These are phyloP conservation scores for Heliamphora pulchella DNA, from an alignment of 179 eudicot genomes.

Conservation along the genomic window DNA sequence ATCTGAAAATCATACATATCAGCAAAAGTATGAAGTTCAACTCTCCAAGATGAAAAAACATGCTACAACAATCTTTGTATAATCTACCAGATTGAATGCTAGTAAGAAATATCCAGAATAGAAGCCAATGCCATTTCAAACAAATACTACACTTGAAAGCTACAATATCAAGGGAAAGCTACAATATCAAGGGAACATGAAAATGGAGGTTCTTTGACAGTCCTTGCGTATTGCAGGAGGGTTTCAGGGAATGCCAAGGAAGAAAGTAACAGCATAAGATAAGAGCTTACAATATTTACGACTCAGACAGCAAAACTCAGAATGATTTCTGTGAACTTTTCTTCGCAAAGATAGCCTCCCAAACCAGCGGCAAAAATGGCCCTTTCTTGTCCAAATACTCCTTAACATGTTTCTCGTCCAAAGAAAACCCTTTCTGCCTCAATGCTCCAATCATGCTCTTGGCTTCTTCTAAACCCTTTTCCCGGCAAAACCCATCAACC, in stretches of 20 bases:
- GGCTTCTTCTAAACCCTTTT: conserved; percentile 77
- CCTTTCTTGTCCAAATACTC: conserved; percentile 72
- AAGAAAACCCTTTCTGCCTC: conserved; percentile 52
- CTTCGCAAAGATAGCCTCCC: conserved; percentile 84
- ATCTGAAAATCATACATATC: neutral
- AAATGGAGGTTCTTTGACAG: neutral
- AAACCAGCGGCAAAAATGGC: conserved; percentile 50
- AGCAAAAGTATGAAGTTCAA: neutral
- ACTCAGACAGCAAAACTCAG: conserved; percentile 18
- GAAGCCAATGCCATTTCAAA: neutral
- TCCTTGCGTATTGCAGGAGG: neutral
- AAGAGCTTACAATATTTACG: conserved; percentile 27
- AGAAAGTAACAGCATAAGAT: conserved; percentile 10
- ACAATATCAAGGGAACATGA: neutral
- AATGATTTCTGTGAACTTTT: conserved; percentile 24
- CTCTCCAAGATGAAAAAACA: neutral
- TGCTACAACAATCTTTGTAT: neutral
- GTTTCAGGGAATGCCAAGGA: neutral
- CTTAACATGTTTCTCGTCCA: conserved; percentile 64
- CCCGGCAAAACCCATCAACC: conserved; percentile 69
- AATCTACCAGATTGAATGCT: neutral
- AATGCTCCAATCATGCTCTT: conserved; percentile 30
- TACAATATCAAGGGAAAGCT: no score
- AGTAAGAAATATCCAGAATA: neutral
- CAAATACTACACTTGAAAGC: neutral